Conservation (phyloP, 352 stramenopile species). For the Bremia lactucae region DNA sequence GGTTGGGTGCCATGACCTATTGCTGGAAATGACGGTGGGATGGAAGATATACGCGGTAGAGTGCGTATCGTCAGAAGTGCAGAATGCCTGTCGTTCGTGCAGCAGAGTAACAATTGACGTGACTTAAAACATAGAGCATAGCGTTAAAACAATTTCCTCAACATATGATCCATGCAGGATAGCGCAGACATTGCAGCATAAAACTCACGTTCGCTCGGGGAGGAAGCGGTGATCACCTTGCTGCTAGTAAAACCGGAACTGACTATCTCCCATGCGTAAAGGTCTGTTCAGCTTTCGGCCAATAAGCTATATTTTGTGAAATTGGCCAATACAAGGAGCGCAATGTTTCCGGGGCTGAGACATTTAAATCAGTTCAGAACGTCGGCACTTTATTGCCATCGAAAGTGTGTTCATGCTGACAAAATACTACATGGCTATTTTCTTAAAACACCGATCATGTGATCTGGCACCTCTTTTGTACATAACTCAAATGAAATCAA, state of each 20-base stretch:
- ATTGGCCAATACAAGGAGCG: constrained; percentile 2
- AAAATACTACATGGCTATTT: too few species aligned
- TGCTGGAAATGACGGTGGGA: not conserved
- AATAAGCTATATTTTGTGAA: constrained; percentile 1
- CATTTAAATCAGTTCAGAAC: too few species aligned
- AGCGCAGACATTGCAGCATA: not conserved
- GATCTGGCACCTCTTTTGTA: too few species aligned
- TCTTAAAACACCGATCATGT: too few species aligned
- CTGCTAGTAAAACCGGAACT: constrained; percentile 55
- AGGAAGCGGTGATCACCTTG: constrained; percentile 3
- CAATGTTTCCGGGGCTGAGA: too few species aligned
- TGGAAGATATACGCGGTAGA: not conserved
- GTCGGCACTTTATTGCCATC: too few species aligned
- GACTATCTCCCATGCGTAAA: constrained; percentile 25
- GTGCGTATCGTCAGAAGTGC: constrained; percentile 10
- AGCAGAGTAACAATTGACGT: constrained; percentile 7
- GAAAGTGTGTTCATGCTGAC: too few species aligned
- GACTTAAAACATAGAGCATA: not conserved
- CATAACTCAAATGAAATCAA: too few species aligned
- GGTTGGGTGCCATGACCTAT: constrained; percentile 49
- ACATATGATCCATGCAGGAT: not conserved
- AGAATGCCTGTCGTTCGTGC: too few species aligned
- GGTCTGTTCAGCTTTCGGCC: not conserved
- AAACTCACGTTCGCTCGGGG: constrained; percentile 15
- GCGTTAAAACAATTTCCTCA: not conserved